These are phyloP conservation scores for Rhodosporidiobolus odoratus DNA, from an alignment of 768 basidiomycete species.

Conservation along the genomic window DNA sequence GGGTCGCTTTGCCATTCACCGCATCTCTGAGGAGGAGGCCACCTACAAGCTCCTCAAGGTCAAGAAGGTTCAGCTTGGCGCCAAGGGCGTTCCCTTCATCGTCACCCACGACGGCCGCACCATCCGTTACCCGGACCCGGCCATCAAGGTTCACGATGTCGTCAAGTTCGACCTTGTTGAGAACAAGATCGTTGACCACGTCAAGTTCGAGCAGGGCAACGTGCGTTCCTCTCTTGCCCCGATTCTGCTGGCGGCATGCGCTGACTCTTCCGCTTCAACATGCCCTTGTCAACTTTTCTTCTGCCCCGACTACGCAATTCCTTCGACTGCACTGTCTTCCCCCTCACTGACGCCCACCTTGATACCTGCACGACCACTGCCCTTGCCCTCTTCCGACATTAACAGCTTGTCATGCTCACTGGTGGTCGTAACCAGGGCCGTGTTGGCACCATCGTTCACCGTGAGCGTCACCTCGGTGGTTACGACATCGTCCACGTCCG, in stretches of 20 bases:
- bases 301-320: too few species aligned
- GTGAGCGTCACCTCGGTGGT: slow-evolving; percentile 59
- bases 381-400: not conserved
- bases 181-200: slow-evolving; percentile 78
- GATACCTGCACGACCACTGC: too few species aligned
- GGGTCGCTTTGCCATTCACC: slow-evolving; percentile 99
- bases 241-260: too few species aligned
- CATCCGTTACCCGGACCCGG: slow-evolving; percentile 97
- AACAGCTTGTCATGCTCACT: slow-evolving; percentile 73
- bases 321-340: too few species aligned
- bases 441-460: slow-evolving; percentile 89
- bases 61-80: slow-evolving; percentile 80
- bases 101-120: slow-evolving; percentile 99
- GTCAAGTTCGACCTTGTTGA: slow-evolving; percentile 95
- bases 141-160: slow-evolving; percentile 84
- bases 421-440: slow-evolving; percentile 99
- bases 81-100: slow-evolving; percentile 89
- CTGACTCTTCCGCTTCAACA: too few species aligned
- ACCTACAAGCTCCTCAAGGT: slow-evolving; percentile 61
- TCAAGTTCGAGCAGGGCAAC: slow-evolving; percentile 96
- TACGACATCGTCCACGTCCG: slow-evolving; percentile 83
- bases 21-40: slow-evolving; percentile 96
- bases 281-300: too few species aligned
- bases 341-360: too few species aligned
- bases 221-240: slow-evolving; percentile 47